Evolutionary conservation across 345 rosid genomes (phyloP).

Genomic region (Rhodamnia argentea): DNA sequence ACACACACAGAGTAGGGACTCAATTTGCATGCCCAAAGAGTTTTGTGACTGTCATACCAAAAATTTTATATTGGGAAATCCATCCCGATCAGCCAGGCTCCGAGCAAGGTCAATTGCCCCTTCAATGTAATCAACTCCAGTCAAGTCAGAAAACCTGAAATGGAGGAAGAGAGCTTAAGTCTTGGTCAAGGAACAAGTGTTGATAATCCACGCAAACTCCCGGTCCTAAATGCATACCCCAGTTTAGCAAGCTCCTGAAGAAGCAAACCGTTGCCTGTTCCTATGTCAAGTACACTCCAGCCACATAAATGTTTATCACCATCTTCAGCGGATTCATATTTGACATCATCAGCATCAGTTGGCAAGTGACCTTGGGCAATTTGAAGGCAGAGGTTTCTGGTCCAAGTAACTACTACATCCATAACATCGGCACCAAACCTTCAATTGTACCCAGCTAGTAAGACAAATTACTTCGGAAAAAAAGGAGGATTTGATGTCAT

Average conservation of each 20-base stretch:
- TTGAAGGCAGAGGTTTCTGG: slow-evolving; percentile 59
- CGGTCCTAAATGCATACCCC: slow-evolving; percentile 54
- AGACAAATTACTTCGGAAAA: neutral
- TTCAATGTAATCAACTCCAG: slow-evolving; percentile 89
- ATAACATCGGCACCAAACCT: slow-evolving; percentile 98
- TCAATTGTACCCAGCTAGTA: neutral
- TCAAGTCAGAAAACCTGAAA: slow-evolving; percentile 82
- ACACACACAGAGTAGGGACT: too few species aligned
- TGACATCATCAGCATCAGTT: slow-evolving; percentile 25
- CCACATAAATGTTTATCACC: slow-evolving; percentile 45
- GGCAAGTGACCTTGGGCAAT: slow-evolving; percentile 42
- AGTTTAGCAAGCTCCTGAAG: slow-evolving; percentile 93
- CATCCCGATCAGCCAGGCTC: slow-evolving; percentile 77
- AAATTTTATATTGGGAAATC: slow-evolving; percentile 57
- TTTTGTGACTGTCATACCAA: slow-evolving; percentile 34
- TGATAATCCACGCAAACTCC: neutral
- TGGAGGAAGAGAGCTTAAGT: neutral
- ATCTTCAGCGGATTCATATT: slow-evolving; percentile 37
- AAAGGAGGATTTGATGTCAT: neutral
- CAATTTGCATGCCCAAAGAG: neutral
- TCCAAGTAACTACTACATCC: slow-evolving; percentile 88
- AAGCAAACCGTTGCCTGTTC: slow-evolving; percentile 94
- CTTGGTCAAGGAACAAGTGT: neutral
- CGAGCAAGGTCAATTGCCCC: slow-evolving; percentile 81
- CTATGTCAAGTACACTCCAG: slow-evolving; percentile 96